Conservation (phyloP, 2,329 filamentous ascomycete genomes). For the Coleophoma crateriformis region DNA sequence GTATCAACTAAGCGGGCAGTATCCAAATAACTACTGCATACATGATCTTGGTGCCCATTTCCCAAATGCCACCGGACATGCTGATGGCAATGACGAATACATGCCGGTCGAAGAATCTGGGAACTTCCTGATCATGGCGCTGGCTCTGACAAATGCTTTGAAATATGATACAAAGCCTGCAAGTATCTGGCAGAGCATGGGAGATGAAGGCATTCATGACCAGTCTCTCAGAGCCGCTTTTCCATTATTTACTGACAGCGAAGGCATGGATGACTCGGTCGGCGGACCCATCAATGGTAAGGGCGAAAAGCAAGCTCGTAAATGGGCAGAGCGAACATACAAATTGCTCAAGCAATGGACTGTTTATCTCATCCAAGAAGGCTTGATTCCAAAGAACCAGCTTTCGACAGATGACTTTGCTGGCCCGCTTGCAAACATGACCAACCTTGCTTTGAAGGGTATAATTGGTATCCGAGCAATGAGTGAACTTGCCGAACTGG, state of each 20-base stretch:
- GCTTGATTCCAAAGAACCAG: constrained; percentile 60
- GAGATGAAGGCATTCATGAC: constrained; percentile 18
- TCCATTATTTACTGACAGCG: constrained; percentile 35
- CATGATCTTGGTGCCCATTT: constrained; percentile 70
- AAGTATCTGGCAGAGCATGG: constrained; percentile 50
- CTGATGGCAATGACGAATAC: constrained; percentile 57
- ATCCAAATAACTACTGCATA: constrained; percentile 77
- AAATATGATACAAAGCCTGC: constrained; percentile 53
- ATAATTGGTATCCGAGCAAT: constrained; percentile 77
- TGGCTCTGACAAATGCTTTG: constrained; percentile 71
- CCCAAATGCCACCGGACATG: constrained; percentile 71
- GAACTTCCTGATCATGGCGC: constrained; percentile 65
- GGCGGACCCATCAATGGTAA: constrained; percentile 42
- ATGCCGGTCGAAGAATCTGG: constrained; percentile 65
- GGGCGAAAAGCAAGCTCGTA: constrained; percentile 49
- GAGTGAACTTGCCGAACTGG: constrained; percentile 56
- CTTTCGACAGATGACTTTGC: constrained; percentile 68
- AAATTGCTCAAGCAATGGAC: constrained; percentile 66
- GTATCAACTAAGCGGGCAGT: constrained; percentile 76
- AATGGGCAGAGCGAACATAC: constrained; percentile 59
- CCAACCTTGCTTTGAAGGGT: constrained; percentile 70
- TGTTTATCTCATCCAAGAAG: constrained; percentile 58
- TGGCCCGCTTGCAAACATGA: constrained; percentile 63
- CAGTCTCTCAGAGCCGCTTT: constrained; percentile 18
- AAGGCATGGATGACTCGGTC: constrained; percentile 56